phyloP scores from a whole-genome alignment of 2,329 filamentous ascomycete species.

The Bipolaris cookei region DNA sequence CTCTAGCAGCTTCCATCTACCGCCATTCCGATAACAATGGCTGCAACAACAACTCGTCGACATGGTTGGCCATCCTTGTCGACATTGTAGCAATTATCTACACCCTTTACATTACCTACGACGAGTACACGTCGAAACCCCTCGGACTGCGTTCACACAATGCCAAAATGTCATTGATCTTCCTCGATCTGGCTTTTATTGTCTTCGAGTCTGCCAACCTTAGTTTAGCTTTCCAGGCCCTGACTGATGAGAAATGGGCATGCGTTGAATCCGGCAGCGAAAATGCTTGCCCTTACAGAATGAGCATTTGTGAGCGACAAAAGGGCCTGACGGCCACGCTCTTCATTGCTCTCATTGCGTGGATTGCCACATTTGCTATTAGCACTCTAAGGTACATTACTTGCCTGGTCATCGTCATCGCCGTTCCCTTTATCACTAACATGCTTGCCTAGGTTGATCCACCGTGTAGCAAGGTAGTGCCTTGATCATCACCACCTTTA shows the following conservation, averaged over 20 bases:
- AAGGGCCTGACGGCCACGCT: constrained; percentile 79
- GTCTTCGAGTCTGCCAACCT: constrained; percentile 96
- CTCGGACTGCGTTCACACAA: constrained; percentile 82
- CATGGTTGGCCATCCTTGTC: constrained; percentile 86
- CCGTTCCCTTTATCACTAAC: constrained; percentile 10
- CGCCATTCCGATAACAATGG: constrained; percentile 50
- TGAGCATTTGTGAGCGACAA: constrained; percentile 65
- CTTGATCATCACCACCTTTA: constrained; percentile 5
- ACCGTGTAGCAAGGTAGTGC: constrained; percentile 40
- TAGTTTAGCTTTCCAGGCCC: constrained; percentile 83
- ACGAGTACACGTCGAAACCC: constrained; percentile 95
- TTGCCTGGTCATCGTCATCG: background rate
- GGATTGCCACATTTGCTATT: constrained; percentile 87
- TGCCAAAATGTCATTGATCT: constrained; percentile 86
- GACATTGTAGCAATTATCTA: constrained; percentile 90
- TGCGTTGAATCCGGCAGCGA: constrained; percentile 41
- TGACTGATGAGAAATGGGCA: constrained; percentile 67
- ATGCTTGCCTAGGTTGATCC: constrained; percentile 30
- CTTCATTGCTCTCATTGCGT: constrained; percentile 82
- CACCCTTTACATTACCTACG: constrained; percentile 90
- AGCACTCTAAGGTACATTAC: constrained; percentile 58
- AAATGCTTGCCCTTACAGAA: constrained; percentile 36
- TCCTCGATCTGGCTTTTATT: constrained; percentile 94
- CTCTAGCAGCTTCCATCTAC: constrained; percentile 77
- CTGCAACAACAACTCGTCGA: constrained; percentile 64